A percentile compares a stretch with the other conserved stretches of the same genome.
phyloP scores from a whole-genome alignment of 78 protist genomes.

The Cavenderia fasciculata region DNA sequence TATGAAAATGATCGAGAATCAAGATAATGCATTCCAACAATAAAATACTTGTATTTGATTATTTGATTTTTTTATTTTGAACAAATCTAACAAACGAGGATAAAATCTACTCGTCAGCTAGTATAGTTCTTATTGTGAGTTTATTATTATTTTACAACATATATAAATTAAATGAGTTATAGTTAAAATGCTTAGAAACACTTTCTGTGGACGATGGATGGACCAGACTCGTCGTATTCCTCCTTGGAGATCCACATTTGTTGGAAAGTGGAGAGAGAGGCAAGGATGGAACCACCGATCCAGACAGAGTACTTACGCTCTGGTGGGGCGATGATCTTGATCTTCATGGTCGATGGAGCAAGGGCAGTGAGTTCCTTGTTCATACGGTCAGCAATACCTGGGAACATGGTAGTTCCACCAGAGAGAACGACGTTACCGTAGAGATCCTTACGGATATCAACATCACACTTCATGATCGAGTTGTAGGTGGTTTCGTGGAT shows the following conservation, averaged over 20 bases:
- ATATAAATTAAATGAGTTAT: no score
- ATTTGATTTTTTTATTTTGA: no score
- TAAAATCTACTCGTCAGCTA: no score
- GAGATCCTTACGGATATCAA: constrained; percentile 93
- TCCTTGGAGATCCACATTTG: constrained; percentile 94
- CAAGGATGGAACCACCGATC: constrained; percentile 31
- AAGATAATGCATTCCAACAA: no score
- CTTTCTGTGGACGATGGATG: constrained; percentile 89
- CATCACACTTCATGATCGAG: constrained; percentile 94
- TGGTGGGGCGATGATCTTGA: constrained; percentile 92
- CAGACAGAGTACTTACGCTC: constrained; percentile 28
- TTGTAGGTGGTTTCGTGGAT: constrained; percentile 91
- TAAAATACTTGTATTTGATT: no score
- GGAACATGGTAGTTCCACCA: constrained; percentile 96
- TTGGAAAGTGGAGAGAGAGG: constrained; percentile 91
- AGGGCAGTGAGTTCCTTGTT: constrained; percentile 78
- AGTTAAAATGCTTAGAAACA: no score
- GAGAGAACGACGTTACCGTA: constrained; percentile 94
- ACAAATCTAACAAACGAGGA: no score
- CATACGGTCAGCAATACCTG: constrained; percentile 93
- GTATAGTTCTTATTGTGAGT: no score
- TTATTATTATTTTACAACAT: no score
- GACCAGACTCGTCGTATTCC: constrained; percentile 95
- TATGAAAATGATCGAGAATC: no score
- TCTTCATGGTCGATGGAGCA: constrained; percentile 92